Base-by-base conservation (phyloP, 2,329 filamentous ascomycete genomes). In the Alternaria burnsii region DNA sequence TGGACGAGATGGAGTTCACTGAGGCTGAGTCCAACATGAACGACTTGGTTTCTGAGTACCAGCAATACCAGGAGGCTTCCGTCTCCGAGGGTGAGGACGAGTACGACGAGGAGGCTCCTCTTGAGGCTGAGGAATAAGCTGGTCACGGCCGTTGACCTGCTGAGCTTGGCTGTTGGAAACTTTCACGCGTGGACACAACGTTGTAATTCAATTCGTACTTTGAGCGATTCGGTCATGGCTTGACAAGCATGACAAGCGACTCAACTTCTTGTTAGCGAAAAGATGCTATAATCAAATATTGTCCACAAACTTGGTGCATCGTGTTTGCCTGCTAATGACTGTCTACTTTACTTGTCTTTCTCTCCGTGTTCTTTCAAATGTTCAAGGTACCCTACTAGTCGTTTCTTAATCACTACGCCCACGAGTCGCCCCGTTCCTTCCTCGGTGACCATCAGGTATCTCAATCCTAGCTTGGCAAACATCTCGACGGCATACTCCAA, bases 1-100 rank as follows among this genome's bases (percentile, higher is more conserved):
- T 99, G 95, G 95, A 99, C 85, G 95, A 99, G 91, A 98, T 99
- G 95, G 95, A 99, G 87, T 99, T 99, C 88, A 99, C 95, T 80
- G 95, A 99, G 89, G 95, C 95, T 76, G 95, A 99, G 90, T 97
- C 92, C 85, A 99, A 99, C 88, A 98, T 99, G 95, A 98, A 99
- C 87, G 95, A 99, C 83, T 87, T 99, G 80, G 94, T 99, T 77
- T 97, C 93, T 65, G 95, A 99, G 84, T 99, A 99, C 88, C 95
- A 98, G 89, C 95, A 99, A 85, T 99, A 99, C 90, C 95, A 99
- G 89, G 95, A 99, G 83, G 95, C 95, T 81, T 92, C 92, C 78
- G 89, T 97, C 83, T 96, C 95, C 65, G 95, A 99, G 84, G 94
- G 93, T 76, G 94, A 98, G 85, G 94, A 97, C 85, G 93, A 97